Percentiles rank a stretch among this genome's conserved stretches.
These are phyloP conservation scores for Pseudocercospora fijiensis DNA, from an alignment of 2,329 filamentous ascomycete genomes.

Conservation along the genomic window DNA sequence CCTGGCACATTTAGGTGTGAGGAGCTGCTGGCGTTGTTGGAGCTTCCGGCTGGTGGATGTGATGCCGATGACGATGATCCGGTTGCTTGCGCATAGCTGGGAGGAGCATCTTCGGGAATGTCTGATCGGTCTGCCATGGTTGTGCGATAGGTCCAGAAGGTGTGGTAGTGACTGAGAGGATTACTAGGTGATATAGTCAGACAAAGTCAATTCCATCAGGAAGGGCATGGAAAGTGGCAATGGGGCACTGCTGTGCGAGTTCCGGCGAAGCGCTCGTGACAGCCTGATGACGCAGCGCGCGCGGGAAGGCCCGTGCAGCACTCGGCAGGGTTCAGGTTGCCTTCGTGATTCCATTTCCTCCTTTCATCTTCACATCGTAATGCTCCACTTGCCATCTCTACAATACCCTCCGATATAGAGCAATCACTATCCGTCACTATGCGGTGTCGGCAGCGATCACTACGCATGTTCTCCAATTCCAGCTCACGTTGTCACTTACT, in stretches of 20 bases:
- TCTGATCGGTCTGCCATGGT: constrained; percentile 18
- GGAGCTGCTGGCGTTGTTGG: constrained; percentile 12
- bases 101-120: constrained; percentile 26
- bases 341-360: background rate
- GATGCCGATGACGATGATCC: constrained; percentile 23
- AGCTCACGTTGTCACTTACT: too few species aligned
- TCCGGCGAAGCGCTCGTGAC: background rate
- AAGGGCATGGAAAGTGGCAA: background rate
- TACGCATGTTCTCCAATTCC: too few species aligned
- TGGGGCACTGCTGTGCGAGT: background rate
- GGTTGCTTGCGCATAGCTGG: constrained; percentile 26
- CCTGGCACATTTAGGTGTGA: constrained; percentile 32
- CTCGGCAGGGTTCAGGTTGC: too few species aligned
- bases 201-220: background rate
- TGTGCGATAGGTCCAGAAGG: background rate
- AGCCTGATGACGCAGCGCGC: background rate
- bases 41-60: constrained; percentile 9
- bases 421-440: too few species aligned
- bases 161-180: background rate
- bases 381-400: too few species aligned
- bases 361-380: background rate
- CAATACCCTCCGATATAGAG: too few species aligned
- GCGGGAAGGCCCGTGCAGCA: background rate
- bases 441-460: too few species aligned
- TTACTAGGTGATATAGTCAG: background rate